phyloP scores from a whole-genome alignment of 1,284 basidiomycete genomes.

The Pseudomicrostroma phylloplanum region DNA sequence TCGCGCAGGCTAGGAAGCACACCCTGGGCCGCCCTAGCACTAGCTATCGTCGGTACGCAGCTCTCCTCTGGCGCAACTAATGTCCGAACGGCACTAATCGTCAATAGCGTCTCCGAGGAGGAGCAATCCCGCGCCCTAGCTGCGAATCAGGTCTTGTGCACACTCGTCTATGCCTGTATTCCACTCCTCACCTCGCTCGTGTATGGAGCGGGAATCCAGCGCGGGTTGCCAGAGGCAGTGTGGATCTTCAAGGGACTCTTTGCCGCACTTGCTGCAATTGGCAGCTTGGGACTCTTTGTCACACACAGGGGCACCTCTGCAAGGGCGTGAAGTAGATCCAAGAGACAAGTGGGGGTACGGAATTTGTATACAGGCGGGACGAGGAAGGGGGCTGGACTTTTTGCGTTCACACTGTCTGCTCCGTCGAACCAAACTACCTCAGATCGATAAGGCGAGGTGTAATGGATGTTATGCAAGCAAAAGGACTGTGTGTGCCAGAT shows the following conservation, averaged over 20 bases:
- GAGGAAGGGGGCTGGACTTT: too few species aligned
- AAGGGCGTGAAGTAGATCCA: neutral
- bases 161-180: conserved; percentile 29
- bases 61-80: conserved; percentile 32
- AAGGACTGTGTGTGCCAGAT: too few species aligned
- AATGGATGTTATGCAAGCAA: too few species aligned
- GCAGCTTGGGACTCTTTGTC: conserved; percentile 25
- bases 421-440: too few species aligned
- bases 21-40: conserved; percentile 28
- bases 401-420: too few species aligned
- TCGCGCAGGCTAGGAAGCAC: neutral
- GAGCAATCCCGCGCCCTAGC: conserved; percentile 32
- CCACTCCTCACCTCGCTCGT: conserved; percentile 33
- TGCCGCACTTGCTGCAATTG: conserved; percentile 21
- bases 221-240: conserved; percentile 28
- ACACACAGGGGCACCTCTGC: conserved; percentile 19
- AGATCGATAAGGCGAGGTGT: too few species aligned
- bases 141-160: conserved; percentile 39
- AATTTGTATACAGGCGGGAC: too few species aligned
- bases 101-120: conserved; percentile 26
- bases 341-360: too few species aligned
- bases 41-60: conserved; percentile 28
- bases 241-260: conserved; percentile 35
- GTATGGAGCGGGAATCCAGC: conserved; percentile 29
- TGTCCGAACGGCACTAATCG: conserved; percentile 34